Conservation (phyloP, 768 basidiomycete species). For the Mycena olivaceomarginata region DNA sequence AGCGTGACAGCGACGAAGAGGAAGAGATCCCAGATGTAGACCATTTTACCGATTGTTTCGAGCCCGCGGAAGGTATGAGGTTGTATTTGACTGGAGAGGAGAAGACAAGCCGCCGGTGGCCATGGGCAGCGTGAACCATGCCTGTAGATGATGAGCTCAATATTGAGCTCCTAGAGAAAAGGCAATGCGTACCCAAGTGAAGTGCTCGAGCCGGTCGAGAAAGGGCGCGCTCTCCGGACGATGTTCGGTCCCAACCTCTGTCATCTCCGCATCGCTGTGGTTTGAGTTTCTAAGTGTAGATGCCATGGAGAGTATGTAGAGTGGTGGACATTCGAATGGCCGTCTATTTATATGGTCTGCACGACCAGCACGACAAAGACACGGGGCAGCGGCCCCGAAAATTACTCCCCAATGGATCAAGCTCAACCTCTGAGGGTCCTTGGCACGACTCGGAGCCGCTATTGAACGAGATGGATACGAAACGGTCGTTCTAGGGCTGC, state of each 20-base stretch:
- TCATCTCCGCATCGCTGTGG: neutral
- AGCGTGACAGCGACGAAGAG: conserved; percentile 8
- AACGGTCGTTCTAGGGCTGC: too few relatives aligned
- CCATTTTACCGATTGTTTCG: neutral
- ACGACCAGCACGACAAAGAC: too few relatives aligned
- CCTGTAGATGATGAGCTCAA: neutral
- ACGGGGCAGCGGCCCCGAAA: too few relatives aligned
- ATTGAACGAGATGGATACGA: too few relatives aligned
- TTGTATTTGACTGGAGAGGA: neutral
- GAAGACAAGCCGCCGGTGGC: conserved; percentile 15
- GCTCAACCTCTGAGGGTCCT: too few relatives aligned
- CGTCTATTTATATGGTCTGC: too few relatives aligned
- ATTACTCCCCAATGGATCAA: too few relatives aligned
- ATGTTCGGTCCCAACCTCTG: neutral
- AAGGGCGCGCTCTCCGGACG: neutral
- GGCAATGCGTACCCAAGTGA: conserved; percentile 10
- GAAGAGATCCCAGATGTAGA: conserved; percentile 22
- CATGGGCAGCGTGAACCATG: conserved; percentile 21
- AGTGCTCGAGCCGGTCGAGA: conserved; percentile 21
- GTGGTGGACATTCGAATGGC: neutral
- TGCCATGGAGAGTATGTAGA: neutral
- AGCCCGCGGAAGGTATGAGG: conserved; percentile 6
- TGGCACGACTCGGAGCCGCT: too few relatives aligned
- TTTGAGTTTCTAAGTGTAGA: neutral
- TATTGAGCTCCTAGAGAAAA: neutral